phyloP scores from a whole-genome alignment of 495 filamentous ascomycete genomes.

The Penicillium macrosclerotiorum region DNA sequence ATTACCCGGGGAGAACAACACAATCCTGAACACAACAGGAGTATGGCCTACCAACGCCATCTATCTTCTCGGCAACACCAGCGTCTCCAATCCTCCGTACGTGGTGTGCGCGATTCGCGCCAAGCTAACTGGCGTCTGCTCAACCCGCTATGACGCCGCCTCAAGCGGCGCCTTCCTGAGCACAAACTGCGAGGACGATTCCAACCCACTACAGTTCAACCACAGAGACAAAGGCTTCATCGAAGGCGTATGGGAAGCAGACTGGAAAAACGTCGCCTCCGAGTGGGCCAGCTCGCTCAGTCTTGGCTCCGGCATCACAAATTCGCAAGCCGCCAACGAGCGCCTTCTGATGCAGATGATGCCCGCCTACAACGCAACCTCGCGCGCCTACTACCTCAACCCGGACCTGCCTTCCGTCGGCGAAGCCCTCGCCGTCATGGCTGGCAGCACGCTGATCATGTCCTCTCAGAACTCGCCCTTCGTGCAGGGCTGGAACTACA shows the following conservation, averaged over 20 bases:
- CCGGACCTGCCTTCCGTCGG: slow-evolving; percentile 56
- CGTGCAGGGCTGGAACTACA: slow-evolving; percentile 56
- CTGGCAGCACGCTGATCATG: slow-evolving; percentile 60
- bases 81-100: slow-evolving; percentile 37
- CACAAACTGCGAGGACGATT: slow-evolving; percentile 55
- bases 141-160: slow-evolving; percentile 58
- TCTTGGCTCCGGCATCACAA: slow-evolving; percentile 57
- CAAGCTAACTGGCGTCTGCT: slow-evolving; percentile 57
- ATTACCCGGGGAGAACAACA: slow-evolving; percentile 60
- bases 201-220: slow-evolving; percentile 51
- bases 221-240: slow-evolving; percentile 32
- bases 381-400: slow-evolving; percentile 21
- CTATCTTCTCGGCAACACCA: slow-evolving; percentile 61
- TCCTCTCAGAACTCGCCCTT: slow-evolving; percentile 53
- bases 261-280: slow-evolving; percentile 60
- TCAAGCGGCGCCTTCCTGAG: slow-evolving; percentile 52
- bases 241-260: slow-evolving; percentile 27
- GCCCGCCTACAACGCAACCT: slow-evolving; percentile 16
- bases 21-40: slow-evolving; percentile 55
- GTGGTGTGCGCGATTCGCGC: slow-evolving; percentile 63
- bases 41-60: slow-evolving; percentile 46
- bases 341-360: slow-evolving; percentile 59
- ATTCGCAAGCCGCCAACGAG: slow-evolving; percentile 58
- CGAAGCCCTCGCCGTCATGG: slow-evolving; percentile 67
- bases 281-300: slow-evolving; percentile 57